Percentiles rank a stretch among this genome's conserved stretches.
Conservation (phyloP, 179 eudicot genomes). For the Silene coronaria region DNA sequence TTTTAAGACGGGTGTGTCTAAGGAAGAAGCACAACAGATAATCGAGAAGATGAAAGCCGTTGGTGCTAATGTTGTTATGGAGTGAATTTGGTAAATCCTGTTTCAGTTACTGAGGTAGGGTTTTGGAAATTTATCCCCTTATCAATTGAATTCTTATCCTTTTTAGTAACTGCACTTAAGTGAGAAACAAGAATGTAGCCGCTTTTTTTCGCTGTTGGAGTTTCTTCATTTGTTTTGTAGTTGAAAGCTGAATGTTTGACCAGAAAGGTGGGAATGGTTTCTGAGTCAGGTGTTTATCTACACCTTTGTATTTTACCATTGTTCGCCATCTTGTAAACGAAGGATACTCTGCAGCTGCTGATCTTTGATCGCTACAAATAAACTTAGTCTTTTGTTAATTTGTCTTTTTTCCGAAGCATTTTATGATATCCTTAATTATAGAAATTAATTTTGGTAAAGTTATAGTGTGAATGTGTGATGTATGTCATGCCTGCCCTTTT, state of each 20-base stretch:
- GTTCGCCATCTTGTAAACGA: background rate
- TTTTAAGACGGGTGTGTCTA: conserved; percentile 68
- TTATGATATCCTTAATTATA: too few relatives aligned
- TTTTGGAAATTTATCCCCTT: background rate
- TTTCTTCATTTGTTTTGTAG: background rate
- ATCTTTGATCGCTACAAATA: background rate
- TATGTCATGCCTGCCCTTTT: conserved; percentile 76
- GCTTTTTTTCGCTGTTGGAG: background rate
- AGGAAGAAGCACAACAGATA: conserved; percentile 80
- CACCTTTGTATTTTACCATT: conserved; percentile 2
- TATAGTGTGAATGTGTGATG: too few relatives aligned
- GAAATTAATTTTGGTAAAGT: too few relatives aligned
- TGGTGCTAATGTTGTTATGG: conserved; percentile 78
- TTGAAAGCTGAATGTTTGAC: conserved; percentile 12
- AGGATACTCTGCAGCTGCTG: conserved; percentile 1
- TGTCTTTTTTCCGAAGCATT: too few relatives aligned
- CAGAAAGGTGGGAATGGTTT: too few relatives aligned
- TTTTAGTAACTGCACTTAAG: background rate
- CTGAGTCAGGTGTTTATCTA: background rate
- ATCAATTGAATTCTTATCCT: background rate
- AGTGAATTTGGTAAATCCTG: conserved; percentile 30
- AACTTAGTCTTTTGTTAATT: too few relatives aligned
- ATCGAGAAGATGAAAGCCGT: conserved; percentile 80
- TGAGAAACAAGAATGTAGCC: conserved; percentile 3
- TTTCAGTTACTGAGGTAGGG: background rate